A percentile compares a stretch with the other conserved stretches of the same genome.
These are phyloP conservation scores for Raffaelea albimanens DNA, from an alignment of 2,329 filamentous ascomycete genomes.

Conservation along the genomic window DNA sequence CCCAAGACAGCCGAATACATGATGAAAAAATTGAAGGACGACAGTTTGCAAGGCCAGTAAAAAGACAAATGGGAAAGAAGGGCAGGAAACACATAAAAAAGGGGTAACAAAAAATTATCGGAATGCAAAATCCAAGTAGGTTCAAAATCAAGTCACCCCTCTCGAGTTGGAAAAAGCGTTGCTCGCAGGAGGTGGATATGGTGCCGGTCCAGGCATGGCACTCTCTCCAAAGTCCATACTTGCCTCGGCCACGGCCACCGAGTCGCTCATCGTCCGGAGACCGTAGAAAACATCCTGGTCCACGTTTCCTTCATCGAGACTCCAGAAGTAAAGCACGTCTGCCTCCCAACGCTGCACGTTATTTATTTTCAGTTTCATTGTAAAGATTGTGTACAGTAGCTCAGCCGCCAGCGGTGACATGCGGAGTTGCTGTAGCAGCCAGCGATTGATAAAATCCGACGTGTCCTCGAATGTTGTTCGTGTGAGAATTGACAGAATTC, in stretches of 20 bases:
- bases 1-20: not conserved
- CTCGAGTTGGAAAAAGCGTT: too few relatives aligned
- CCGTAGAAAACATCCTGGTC: not conserved
- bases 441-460: slow-evolving; percentile 38
- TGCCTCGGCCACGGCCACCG: too few relatives aligned
- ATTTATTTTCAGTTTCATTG: slow-evolving; percentile 19
- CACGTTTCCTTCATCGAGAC: slow-evolving; percentile 19
- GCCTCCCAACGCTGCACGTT: slow-evolving; percentile 30
- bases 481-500: slow-evolving; percentile 32
- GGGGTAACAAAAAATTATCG: not conserved
- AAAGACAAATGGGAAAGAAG: not conserved
- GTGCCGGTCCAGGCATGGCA: too few relatives aligned
- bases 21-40: too few relatives aligned
- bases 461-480: slow-evolving; percentile 27
- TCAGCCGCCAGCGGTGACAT: slow-evolving; percentile 34
- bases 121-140: too few relatives aligned
- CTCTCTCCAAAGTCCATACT: too few relatives aligned
- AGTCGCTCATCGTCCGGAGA: slow-evolving; percentile 1
- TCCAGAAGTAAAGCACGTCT: slow-evolving; percentile 31
- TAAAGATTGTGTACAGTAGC: slow-evolving; percentile 30
- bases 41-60: too few relatives aligned
- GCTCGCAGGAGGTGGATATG: too few relatives aligned
- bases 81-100: not conserved
- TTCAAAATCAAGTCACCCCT: too few relatives aligned
- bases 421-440: slow-evolving; percentile 42